Evolutionary conservation across 352 stramenopile genomes (phyloP).

Genomic region (Saprolegnia diclina): DNA sequence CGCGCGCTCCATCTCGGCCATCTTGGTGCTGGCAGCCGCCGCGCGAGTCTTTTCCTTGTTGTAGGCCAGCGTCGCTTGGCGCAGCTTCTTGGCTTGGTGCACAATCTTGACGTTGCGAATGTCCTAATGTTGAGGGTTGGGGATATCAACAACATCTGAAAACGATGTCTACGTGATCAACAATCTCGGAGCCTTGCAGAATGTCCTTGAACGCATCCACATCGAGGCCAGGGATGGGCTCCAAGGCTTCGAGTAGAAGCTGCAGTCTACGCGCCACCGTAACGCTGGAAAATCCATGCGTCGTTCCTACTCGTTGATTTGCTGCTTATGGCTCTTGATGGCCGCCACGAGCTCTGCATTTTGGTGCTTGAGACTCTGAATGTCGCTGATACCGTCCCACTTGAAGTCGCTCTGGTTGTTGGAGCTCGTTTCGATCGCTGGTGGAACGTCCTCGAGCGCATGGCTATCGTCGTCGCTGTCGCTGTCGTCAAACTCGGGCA

Average conservation of each 20-base stretch:
- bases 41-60: conserved; percentile 20
- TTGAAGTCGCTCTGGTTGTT: conserved; percentile 38
- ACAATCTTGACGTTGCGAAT: conserved; percentile 73
- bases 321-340: conserved; percentile 43
- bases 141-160: not conserved
- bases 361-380: conserved; percentile 59
- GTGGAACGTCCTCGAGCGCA: conserved; percentile 26
- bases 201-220: conserved; percentile 48
- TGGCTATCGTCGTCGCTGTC: conserved; percentile 31
- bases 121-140: conserved; percentile 36
- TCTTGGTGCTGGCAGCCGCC: not conserved
- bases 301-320: conserved; percentile 47
- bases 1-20: conserved; percentile 13
- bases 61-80: conserved; percentile 39
- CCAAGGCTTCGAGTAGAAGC: conserved; percentile 59
- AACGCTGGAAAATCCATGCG: not conserved
- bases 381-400: conserved; percentile 46
- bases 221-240: conserved; percentile 57
- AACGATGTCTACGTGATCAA: conserved; percentile 60
- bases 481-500: conserved; percentile 68
- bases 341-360: conserved; percentile 45
- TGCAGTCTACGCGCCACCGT: conserved; percentile 38
- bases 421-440: conserved; percentile 29
- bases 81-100: conserved; percentile 63
- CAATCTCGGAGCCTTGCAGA: conserved; percentile 49